Conservation (phyloP, 106 monocot genomes). For the Dactylorhiza incarnata region DNA sequence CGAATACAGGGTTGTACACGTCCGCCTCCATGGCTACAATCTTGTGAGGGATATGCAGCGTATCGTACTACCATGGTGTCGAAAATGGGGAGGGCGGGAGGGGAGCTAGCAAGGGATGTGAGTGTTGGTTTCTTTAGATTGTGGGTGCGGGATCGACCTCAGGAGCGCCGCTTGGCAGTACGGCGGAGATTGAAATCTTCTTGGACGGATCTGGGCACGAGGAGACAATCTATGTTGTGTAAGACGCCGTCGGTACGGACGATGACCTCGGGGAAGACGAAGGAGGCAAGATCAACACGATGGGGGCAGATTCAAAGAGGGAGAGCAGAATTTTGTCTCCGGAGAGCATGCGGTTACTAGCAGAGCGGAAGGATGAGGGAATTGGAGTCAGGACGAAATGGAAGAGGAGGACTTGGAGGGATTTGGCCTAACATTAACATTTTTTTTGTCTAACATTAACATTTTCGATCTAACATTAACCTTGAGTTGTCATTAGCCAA, state of each 20-base stretch:
- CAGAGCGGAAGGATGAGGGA: constrained; percentile 14
- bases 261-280: constrained; percentile 55
- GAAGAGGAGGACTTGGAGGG: constrained; percentile 53
- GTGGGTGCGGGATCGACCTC: constrained; percentile 68
- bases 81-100: constrained; percentile 69
- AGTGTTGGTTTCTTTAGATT: constrained; percentile 62
- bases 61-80: constrained; percentile 83
- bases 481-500: no score
- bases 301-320: neutral
- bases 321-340: constrained; percentile 35
- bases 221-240: constrained; percentile 75
- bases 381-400: constrained; percentile 39
- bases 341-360: constrained; percentile 32
- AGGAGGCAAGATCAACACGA: constrained; percentile 31
- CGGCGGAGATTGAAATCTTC: constrained; percentile 90
- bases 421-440: no score
- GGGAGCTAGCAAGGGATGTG: constrained; percentile 50
- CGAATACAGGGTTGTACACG: no score
- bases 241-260: constrained; percentile 85
- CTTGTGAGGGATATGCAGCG: constrained; percentile 72
- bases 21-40: no score
- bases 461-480: no score
- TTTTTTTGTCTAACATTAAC: no score
- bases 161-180: constrained; percentile 22
- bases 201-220: constrained; percentile 79